Evolutionary conservation across 2,329 filamentous ascomycete species (phyloP).

Genomic region (Pseudogymnoascus sp.): DNA sequence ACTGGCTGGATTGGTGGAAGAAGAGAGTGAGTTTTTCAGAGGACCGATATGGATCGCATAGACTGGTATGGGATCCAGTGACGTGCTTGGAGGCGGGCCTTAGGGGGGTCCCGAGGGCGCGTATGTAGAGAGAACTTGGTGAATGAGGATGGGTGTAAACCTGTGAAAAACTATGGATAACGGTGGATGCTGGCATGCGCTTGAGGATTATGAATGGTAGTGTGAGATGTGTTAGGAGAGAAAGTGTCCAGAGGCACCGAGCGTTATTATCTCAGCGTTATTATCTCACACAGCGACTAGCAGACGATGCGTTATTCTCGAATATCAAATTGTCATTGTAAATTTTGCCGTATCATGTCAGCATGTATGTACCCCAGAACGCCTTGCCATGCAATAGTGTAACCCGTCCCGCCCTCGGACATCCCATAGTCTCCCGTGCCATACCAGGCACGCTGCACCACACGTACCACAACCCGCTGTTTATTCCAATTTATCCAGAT

Average conservation of each 20-base stretch:
- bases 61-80: constrained; percentile 5
- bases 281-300: not conserved
- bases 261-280: not conserved
- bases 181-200: not conserved
- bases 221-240: not conserved
- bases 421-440: constrained; percentile 2
- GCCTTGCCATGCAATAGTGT: constrained; percentile 12
- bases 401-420: not conserved
- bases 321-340: not conserved
- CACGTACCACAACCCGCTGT: not conserved
- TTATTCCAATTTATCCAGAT: constrained; percentile 90
- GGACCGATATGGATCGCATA: not conserved
- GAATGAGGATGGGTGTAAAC: too few species aligned
- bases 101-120: not conserved
- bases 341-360: not conserved
- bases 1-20: constrained; percentile 56
- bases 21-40: constrained; percentile 47
- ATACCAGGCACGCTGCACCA: not conserved
- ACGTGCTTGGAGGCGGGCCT: not conserved
- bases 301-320: not conserved
- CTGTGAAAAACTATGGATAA: not conserved
- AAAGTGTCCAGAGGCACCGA: not conserved
- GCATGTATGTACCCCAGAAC: constrained; percentile 7
- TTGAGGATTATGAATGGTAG: not conserved
- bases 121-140: not conserved